Evolutionary conservation across 768 basidiomycete species (phyloP), one percentile per base, ranked within the genome.

Genomic region (Mycena epipterygia): DNA sequence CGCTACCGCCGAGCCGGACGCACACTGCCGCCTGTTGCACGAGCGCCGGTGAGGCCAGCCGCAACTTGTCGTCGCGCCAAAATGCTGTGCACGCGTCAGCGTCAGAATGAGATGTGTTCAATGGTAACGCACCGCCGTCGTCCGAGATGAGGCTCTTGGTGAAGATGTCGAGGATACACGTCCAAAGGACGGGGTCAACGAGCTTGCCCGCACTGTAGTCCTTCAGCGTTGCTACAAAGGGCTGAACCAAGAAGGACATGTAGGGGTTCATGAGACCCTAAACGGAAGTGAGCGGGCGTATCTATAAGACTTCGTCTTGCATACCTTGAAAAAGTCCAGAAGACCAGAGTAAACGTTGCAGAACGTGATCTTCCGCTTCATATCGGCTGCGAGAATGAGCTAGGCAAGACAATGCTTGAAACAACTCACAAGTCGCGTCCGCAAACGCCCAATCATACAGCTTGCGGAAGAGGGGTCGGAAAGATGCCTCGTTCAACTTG

Each of bases 361-460:
- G 76, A 98, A 95, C 0, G 90, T 90, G 25, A 90, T 84, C 75
- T 89, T 91, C 29, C 91, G 88, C 16, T 85, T 82, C 11, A 82
- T 78, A 19, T 81, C 81, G 67, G 70, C 79, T 83, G 49, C 23
- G 60, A 37, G 33, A 64, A 32, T 6, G 67, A 55, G n/a, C 56
- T 37, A 53, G 23, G 4, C 33, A 48, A 48, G 1, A 53, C n/a
- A 13, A n/a, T 29, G 25, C 19, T 5, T n/a, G 29, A 0, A 42
- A 29, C 11, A n/a, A 79, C 85, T 35, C 75, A 91, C 90, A 80
- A 29, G 77, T 76, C 32, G 86, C 87, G 66, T 84, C 83, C 1
- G 86, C 87, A 75, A 96, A 96, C 0, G 96, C 96, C 98, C 98
- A 99, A 78, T 99, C 98, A 76, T 95, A 96, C 66, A 97, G 80